These are phyloP conservation scores for Alternaria consortialis DNA, from an alignment of 2,329 filamentous ascomycete species.

Conservation along the genomic window DNA sequence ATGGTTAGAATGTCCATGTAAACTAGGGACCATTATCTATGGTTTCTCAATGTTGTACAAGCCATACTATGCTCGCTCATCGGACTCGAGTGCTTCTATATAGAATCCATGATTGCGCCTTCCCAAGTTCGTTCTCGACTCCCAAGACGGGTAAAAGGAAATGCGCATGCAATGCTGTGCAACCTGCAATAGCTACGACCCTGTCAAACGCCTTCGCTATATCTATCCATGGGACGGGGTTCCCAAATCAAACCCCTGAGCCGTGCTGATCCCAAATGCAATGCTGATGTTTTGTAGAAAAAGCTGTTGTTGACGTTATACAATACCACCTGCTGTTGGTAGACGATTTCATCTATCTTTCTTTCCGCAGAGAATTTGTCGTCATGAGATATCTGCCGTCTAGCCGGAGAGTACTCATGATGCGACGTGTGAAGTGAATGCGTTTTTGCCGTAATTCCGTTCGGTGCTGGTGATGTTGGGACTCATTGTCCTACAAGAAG, in stretches of 20 bases:
- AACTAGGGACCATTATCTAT: not conserved
- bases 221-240: slow-evolving; percentile 11
- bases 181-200: slow-evolving; percentile 6
- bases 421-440: not conserved
- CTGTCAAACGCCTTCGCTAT: slow-evolving; percentile 25
- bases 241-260: slow-evolving; percentile 13
- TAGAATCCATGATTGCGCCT: not conserved
- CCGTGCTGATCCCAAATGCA: slow-evolving; percentile 25
- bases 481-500: slow-evolving; percentile 37
- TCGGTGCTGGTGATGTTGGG: slow-evolving; percentile 1
- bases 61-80: not conserved
- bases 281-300: slow-evolving; percentile 19
- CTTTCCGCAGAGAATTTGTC: not conserved
- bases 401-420: slow-evolving; percentile 13
- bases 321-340: slow-evolving; percentile 10
- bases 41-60: not conserved
- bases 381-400: slow-evolving; percentile 4
- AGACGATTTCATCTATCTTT: not conserved
- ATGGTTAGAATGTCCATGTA: not conserved
- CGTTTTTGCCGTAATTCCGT: not conserved
- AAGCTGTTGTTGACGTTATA: slow-evolving; percentile 16
- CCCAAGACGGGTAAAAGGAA: not conserved
- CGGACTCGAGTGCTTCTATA: slow-evolving; percentile 1
- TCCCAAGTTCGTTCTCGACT: not conserved
- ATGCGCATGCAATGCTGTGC: slow-evolving; percentile 1